Base-by-base conservation (phyloP, 495 filamentous ascomycete genomes). In the Talaromyces nanjingensis region DNA sequence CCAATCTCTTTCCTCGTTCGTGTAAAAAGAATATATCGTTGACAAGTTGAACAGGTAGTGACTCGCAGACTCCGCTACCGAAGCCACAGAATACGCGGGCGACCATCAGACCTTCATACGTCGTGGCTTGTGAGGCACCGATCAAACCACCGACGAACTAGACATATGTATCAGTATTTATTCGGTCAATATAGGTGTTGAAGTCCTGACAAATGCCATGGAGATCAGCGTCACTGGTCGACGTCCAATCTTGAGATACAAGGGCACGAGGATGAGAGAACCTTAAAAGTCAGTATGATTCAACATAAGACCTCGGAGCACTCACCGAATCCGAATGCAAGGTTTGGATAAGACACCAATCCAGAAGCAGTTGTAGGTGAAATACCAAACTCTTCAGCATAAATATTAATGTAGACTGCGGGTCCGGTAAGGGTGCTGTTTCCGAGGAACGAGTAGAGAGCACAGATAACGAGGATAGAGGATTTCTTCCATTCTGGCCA, bases 11-110 rank as follows among this genome's bases (percentile, higher is more conserved):
- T 6, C 84, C 84, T 11, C 84, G 73, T 66, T 87, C 84, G 65
- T 87, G 84, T 1, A 87, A 73, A 70, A 83, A 88, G 71, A 88
- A 88, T 62, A 88, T 85, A 65, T 88, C 86, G 64, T 88, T 88
- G 6, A 87, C 85, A 4, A 88, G 67, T 65, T 87, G 84, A 4
- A 88, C 85, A 0, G 84, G 85, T 2, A 87, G 68, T 20, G 85
- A 84, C 63, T 87, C 86, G 70, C 85, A 88, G 24, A 88, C 82
- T 9, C 77, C 80, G 18, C 83, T 82, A 5, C 83, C 83, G 42
- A 88, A 83, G 47, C 74, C 73, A 65, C 86, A 83, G 20, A 87
- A 74, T 5, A 86, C 72, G 12, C 86, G 74, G 4, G 77, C 75
- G 37, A 78, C 75, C 84, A 88, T 87, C 25, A 87, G 68, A 1